Conservation (phyloP, 2,329 filamentous ascomycete genomes). For the Botrytis galanthina region DNA sequence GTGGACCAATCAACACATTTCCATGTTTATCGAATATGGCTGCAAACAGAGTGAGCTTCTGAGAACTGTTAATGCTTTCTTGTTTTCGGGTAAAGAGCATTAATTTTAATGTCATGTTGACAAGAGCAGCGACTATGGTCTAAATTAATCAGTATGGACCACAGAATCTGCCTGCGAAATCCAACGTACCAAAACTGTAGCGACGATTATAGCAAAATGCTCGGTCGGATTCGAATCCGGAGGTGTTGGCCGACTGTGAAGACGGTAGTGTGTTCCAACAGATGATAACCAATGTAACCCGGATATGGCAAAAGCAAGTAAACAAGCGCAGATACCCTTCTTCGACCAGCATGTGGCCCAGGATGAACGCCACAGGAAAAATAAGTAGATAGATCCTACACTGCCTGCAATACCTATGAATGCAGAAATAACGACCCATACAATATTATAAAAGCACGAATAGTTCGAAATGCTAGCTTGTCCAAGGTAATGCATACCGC, state of each 20-base stretch:
- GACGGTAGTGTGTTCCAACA: slow-evolving; percentile 65
- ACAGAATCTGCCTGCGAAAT: background rate
- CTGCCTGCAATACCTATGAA: slow-evolving; percentile 72
- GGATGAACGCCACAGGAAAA: slow-evolving; percentile 71
- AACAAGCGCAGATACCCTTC: slow-evolving; percentile 59
- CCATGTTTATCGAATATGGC: slow-evolving; percentile 67
- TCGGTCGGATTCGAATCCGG: slow-evolving; percentile 8
- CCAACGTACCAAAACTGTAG: slow-evolving; percentile 30
- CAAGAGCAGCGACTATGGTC: slow-evolving; percentile 60
- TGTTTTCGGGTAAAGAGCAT: slow-evolving; percentile 44
- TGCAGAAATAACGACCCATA: slow-evolving; percentile 60
- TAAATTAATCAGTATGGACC: slow-evolving; percentile 35
- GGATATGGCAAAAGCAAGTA: slow-evolving; percentile 72
- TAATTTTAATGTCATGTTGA: slow-evolving; percentile 54
- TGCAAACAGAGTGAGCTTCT: slow-evolving; percentile 54
- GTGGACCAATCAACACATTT: slow-evolving; percentile 65
- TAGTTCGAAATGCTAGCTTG: slow-evolving; percentile 82
- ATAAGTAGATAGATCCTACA: slow-evolving; percentile 65
- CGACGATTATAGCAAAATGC: slow-evolving; percentile 25
- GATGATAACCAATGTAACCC: slow-evolving; percentile 87
- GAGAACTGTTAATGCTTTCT: slow-evolving; percentile 43
- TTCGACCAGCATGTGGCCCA: slow-evolving; percentile 83
- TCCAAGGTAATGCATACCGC: slow-evolving; percentile 86
- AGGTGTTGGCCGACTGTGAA: slow-evolving; percentile 46
- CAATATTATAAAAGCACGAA: slow-evolving; percentile 58